These are phyloP conservation scores for Capsicum baccatum DNA, from an alignment of 257 asterid genomes.

Conservation along the genomic window DNA sequence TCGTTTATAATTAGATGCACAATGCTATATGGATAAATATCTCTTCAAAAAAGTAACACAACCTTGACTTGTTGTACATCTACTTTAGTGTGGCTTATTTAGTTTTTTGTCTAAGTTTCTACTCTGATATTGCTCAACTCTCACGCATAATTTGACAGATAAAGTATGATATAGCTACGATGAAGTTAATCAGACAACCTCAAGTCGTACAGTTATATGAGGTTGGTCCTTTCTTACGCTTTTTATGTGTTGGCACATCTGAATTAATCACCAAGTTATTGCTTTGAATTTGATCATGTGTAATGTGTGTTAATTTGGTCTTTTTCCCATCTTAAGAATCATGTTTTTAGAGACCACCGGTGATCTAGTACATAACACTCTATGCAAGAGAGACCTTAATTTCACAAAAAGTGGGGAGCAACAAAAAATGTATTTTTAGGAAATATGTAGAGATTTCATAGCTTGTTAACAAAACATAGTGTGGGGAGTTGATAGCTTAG, in stretches of 20 bases:
- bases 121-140: slow-evolving; percentile 21
- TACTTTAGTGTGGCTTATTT: not conserved
- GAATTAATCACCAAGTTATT: not conserved
- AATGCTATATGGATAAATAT: not conserved
- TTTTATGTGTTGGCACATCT: not conserved
- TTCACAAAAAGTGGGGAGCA: not conserved
- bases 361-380: not conserved
- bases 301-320: not conserved
- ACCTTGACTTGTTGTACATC: not conserved
- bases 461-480: not conserved
- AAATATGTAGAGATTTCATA: not conserved
- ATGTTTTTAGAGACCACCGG: not conserved
- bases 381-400: not conserved
- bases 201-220: slow-evolving; percentile 74
- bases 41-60: not conserved
- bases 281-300: not conserved
- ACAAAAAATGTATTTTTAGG: not conserved
- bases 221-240: slow-evolving; percentile 47
- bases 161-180: slow-evolving; percentile 82
- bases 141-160: slow-evolving; percentile 55
- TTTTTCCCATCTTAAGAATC: not conserved
- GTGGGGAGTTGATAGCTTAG: not conserved
- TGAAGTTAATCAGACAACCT: slow-evolving; percentile 88
- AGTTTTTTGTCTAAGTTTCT: slow-evolving; percentile 16
- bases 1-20: not conserved